Percentiles rank a stretch among this genome's conserved stretches.
Conservation (phyloP, 345 rosid species). For the Euphorbia pulcherrima region DNA sequence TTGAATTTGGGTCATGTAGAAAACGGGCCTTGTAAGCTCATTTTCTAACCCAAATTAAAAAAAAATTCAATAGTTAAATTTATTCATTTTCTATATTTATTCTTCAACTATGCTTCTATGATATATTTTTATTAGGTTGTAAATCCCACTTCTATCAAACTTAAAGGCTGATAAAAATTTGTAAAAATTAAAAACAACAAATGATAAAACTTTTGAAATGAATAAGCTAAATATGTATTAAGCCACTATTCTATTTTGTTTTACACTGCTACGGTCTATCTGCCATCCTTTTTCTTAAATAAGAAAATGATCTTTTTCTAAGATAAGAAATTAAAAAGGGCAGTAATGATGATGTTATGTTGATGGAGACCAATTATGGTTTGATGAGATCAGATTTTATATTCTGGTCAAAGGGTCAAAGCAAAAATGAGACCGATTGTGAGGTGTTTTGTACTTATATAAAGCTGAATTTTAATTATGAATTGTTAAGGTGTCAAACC, state of each 20-base stretch:
- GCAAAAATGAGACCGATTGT: constrained; percentile 15
- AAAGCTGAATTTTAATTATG: constrained; percentile 48
- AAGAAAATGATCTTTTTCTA: neutral
- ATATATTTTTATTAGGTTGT: no score
- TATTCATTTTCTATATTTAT: no score
- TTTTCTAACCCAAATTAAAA: no score
- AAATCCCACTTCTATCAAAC: no score
- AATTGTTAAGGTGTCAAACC: constrained; percentile 24
- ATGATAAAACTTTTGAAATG: no score
- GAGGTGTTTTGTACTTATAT: constrained; percentile 40
- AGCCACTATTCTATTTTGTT: neutral
- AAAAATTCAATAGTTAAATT: no score
- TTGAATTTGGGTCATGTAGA: no score
- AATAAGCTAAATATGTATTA: no score
- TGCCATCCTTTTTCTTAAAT: neutral
- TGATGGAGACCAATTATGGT: constrained; percentile 24
- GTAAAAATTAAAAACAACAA: no score
- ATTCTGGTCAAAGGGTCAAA: constrained; percentile 57
- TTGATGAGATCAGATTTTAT: constrained; percentile 21
- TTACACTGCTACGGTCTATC: neutral
- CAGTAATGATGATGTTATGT: constrained; percentile 37
- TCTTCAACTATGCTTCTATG: no score
- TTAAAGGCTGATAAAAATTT: no score
- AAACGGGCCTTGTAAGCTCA: no score
- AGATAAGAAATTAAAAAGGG: constrained; percentile 3